phyloP scores from a whole-genome alignment of 495 filamentous ascomycete species.

The Podospora sp. region DNA sequence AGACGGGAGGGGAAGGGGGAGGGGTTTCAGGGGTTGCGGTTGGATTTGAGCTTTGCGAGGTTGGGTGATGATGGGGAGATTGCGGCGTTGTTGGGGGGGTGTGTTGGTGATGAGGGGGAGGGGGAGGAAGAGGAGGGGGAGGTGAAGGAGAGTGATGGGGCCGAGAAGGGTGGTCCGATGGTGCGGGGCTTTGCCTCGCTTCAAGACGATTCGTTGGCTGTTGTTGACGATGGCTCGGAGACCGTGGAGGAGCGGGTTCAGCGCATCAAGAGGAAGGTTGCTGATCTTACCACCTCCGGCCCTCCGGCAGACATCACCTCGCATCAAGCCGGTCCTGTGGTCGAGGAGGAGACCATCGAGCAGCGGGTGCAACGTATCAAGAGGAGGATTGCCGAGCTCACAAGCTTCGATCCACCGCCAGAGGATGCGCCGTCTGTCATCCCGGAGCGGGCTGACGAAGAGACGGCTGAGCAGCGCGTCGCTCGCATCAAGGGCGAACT shows the following conservation, averaged over 20 bases:
- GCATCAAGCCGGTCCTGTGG: too few species aligned
- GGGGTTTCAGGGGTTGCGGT: constrained; percentile 14
- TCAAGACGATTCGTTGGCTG: too few species aligned
- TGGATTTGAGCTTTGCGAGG: constrained; percentile 33
- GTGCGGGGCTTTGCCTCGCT: too few species aligned
- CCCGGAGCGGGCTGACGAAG: not conserved
- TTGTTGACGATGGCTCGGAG: too few species aligned
- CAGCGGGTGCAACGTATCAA: not conserved
- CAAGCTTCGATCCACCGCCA: not conserved
- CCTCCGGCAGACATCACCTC: too few species aligned
- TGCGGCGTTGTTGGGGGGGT: constrained; percentile 23
- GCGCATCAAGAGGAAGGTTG: not conserved
- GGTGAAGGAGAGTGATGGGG: not conserved
- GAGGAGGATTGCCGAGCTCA: not conserved
- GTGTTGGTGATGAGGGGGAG: not conserved
- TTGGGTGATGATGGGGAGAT: constrained; percentile 36
- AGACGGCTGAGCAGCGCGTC: not conserved
- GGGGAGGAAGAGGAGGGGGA: not conserved
- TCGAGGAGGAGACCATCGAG: not conserved
- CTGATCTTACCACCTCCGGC: not conserved
- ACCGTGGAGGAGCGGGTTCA: too few species aligned
- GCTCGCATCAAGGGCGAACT: not conserved
- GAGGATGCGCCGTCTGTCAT: too few species aligned
- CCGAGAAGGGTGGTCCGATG: not conserved
- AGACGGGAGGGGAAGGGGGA: constrained; percentile 23